These are phyloP conservation scores for Globomyces sp. DNA, from an alignment of 371 early-diverging fungal genomes.

Conservation along the genomic window DNA sequence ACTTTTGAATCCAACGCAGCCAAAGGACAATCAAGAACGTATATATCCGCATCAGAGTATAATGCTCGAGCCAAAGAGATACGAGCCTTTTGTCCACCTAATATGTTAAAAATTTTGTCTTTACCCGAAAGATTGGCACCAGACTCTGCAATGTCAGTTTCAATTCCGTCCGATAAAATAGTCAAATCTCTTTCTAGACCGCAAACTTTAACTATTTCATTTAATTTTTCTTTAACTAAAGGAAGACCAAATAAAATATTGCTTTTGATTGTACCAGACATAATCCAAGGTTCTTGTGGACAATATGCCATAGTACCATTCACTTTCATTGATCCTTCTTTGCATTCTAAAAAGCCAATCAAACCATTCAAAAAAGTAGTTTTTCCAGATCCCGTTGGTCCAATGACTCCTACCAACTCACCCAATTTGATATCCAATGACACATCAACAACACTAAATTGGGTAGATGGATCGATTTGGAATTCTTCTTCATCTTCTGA, in stretches of 20 bases:
- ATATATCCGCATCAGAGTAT: conserved; percentile 71
- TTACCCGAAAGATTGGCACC: conserved; percentile 48
- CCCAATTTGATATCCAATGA: background rate
- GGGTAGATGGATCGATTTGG: background rate
- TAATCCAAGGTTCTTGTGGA: conserved; percentile 85
- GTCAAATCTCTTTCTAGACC: conserved; percentile 42
- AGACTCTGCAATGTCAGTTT: conserved; percentile 48
- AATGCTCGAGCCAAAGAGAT: conserved; percentile 54
- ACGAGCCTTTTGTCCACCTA: too few relatives aligned
- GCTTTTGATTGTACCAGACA: conserved; percentile 65
- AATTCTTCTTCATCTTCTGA: conserved; percentile 2
- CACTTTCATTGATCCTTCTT: conserved; percentile 33
- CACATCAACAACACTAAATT: background rate
- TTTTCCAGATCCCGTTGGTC: conserved; percentile 54
- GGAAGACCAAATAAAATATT: conserved; percentile 41
- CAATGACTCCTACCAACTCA: conserved; percentile 42
- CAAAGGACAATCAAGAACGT: conserved; percentile 69
- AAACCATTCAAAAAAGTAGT: conserved; percentile 49
- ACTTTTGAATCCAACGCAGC: conserved; percentile 84
- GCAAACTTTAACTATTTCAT: conserved; percentile 33
- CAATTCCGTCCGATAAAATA: conserved; percentile 33
- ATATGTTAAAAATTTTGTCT: too few relatives aligned
- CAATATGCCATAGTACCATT: conserved; percentile 83
- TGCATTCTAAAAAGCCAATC: conserved; percentile 46
- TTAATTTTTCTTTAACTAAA: conserved; percentile 32